phyloP scores from a whole-genome alignment of 73 alveolate species.

The Paramecium sexaurelia region DNA sequence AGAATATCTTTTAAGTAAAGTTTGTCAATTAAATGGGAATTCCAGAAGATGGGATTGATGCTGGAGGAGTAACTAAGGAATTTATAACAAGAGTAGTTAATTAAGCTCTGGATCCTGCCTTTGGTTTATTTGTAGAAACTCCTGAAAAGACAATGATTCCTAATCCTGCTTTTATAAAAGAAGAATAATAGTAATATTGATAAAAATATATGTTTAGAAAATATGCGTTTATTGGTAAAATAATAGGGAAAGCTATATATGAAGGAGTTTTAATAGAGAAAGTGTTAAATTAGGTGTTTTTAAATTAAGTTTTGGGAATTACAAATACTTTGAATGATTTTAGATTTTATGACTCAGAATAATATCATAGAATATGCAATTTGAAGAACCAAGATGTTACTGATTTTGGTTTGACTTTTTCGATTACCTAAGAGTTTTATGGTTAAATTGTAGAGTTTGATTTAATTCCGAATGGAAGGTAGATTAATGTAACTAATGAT shows the following conservation, averaged over 20 bases:
- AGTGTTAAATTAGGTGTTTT: conserved; percentile 86
- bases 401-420: conserved; percentile 75
- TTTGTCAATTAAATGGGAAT: conserved; percentile 77
- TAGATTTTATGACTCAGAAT: conserved; percentile 88
- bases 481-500: conserved; percentile 85
- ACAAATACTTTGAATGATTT: conserved; percentile 86
- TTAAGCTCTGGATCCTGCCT: conserved; percentile 89
- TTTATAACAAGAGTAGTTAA: conserved; percentile 85
- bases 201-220: conserved; percentile 62
- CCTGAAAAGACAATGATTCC: conserved; percentile 65
- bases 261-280: conserved; percentile 91
- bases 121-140: conserved; percentile 84
- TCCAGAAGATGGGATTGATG: conserved; percentile 95
- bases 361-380: conserved; percentile 75
- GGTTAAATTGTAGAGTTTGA: conserved; percentile 77
- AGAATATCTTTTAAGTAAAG: conserved; percentile 66
- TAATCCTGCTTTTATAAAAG: not conserved
- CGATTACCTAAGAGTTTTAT: conserved; percentile 67
- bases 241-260: conserved; percentile 94
- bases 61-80: conserved; percentile 96
- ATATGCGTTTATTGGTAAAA: conserved; percentile 91
- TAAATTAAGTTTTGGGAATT: conserved; percentile 83
- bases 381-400: conserved; percentile 77
- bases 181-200: not conserved
- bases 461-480: conserved; percentile 86